phyloP scores from a whole-genome alignment of 2,329 filamentous ascomycete species.

The Aspergillus quadricinctus region DNA sequence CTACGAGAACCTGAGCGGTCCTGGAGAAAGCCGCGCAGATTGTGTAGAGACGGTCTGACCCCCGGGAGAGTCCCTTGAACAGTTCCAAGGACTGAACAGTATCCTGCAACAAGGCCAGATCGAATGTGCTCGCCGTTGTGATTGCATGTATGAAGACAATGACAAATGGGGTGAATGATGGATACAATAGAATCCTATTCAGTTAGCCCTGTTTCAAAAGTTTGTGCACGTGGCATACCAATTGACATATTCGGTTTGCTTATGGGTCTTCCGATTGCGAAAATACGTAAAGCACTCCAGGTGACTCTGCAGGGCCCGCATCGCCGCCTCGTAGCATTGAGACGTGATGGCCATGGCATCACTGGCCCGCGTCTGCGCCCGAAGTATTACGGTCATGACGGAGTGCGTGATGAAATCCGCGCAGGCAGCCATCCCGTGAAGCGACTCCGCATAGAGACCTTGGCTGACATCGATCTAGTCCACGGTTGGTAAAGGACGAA shows the following conservation, averaged over 20 bases:
- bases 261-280: constrained; percentile 20
- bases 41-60: constrained; percentile 16
- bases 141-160: constrained; percentile 28
- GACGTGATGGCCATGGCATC: constrained; percentile 22
- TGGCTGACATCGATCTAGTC: constrained; percentile 18
- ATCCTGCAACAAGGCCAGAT: constrained; percentile 21
- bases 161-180: constrained; percentile 24
- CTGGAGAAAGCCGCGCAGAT: constrained; percentile 22
- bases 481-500: not conserved
- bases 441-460: constrained; percentile 20
- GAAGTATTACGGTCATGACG: constrained; percentile 21
- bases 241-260: constrained; percentile 25
- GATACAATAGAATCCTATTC: constrained; percentile 21
- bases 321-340: constrained; percentile 23
- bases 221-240: constrained; percentile 9
- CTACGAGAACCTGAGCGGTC: constrained; percentile 20
- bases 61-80: constrained; percentile 18
- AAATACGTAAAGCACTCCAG: constrained; percentile 24
- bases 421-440: constrained; percentile 23
- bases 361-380: constrained; percentile 19
- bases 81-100: constrained; percentile 17
- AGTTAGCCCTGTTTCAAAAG: not conserved
- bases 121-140: constrained; percentile 16
- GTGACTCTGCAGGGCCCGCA: constrained; percentile 22
- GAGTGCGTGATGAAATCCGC: constrained; percentile 24